A percentile compares a stretch with the other conserved stretches of the same genome.
Conservation (phyloP, 176 grass and related monocot species). For the Thalia dealbata region DNA sequence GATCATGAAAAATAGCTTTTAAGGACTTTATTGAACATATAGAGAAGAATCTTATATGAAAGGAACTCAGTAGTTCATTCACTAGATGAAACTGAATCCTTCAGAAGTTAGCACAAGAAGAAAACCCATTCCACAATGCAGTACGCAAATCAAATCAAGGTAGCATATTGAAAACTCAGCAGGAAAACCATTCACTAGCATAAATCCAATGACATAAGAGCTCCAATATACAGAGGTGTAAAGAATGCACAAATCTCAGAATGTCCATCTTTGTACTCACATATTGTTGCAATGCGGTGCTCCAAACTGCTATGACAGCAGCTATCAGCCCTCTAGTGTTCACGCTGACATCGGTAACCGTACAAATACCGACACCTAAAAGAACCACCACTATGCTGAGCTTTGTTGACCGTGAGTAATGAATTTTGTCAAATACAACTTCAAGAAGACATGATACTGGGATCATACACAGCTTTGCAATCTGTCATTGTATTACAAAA, state of each 20-base stretch:
- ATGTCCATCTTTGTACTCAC: slow-evolving; percentile 32
- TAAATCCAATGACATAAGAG: background rate
- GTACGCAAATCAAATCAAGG: too few species aligned
- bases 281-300: slow-evolving; percentile 89
- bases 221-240: background rate
- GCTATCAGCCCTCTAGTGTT: slow-evolving; percentile 76
- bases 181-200: background rate
- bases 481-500: slow-evolving; percentile 34
- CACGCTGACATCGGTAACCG: slow-evolving; percentile 85
- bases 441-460: slow-evolving; percentile 95
- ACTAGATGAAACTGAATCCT: too few species aligned
- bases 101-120: too few species aligned
- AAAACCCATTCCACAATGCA: too few species aligned
- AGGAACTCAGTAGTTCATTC: too few species aligned
- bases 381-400: slow-evolving; percentile 88
- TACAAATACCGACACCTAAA: slow-evolving; percentile 71
- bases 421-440: slow-evolving; percentile 79
- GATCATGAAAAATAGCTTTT: background rate
- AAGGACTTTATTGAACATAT: too few species aligned
- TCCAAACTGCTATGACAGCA: slow-evolving; percentile 81
- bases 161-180: too few species aligned
- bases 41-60: too few species aligned
- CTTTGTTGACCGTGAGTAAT: slow-evolving; percentile 74
- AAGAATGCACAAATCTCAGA: background rate
- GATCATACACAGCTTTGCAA: slow-evolving; percentile 97